Conservation (phyloP, 2,329 filamentous ascomycete species). For the Lecanicillium sp. region DNA sequence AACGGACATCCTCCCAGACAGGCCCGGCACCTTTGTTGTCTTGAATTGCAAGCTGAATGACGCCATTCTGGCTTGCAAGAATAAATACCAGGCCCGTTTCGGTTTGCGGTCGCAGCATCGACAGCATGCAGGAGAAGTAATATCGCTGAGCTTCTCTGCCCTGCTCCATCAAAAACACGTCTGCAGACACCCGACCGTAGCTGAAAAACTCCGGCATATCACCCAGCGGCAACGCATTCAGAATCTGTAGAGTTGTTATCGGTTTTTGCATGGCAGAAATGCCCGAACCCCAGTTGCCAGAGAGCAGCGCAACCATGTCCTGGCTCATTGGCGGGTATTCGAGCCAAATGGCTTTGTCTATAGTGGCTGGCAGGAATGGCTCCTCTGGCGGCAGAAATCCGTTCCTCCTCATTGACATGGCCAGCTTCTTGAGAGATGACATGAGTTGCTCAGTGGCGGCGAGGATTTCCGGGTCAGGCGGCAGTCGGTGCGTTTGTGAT, state of each 20-base stretch:
- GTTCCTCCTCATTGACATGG: conserved; percentile 79
- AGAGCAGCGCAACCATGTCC: conserved; percentile 64
- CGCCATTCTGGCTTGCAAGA: conserved; percentile 72
- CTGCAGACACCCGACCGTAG: conserved; percentile 71
- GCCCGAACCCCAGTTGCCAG: conserved; percentile 50
- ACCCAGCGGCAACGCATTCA: conserved; percentile 68
- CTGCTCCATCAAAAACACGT: conserved; percentile 67
- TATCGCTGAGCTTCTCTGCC: conserved; percentile 63
- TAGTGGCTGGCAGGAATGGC: conserved; percentile 64
- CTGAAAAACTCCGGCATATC: conserved; percentile 70
- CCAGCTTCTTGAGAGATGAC: conserved; percentile 64
- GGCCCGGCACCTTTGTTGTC: conserved; percentile 61
- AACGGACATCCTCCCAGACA: conserved; percentile 76
- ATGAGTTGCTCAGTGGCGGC: conserved; percentile 51
- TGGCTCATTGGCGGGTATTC: conserved; percentile 68
- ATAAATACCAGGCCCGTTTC: conserved; percentile 66
- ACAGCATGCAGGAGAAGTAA: conserved; percentile 67
- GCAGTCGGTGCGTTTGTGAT: conserved; percentile 35
- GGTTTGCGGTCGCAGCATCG: conserved; percentile 63
- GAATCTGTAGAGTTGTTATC: conserved; percentile 44
- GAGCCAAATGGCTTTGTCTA: conserved; percentile 78
- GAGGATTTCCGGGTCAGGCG: conserved; percentile 41
- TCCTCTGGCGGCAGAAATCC: conserved; percentile 67
- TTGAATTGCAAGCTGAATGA: conserved; percentile 69
- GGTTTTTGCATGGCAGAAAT: conserved; percentile 43